These are phyloP conservation scores for Ensete ventricosum DNA, from an alignment of 176 grass and related monocot genomes.

Conservation along the genomic window DNA sequence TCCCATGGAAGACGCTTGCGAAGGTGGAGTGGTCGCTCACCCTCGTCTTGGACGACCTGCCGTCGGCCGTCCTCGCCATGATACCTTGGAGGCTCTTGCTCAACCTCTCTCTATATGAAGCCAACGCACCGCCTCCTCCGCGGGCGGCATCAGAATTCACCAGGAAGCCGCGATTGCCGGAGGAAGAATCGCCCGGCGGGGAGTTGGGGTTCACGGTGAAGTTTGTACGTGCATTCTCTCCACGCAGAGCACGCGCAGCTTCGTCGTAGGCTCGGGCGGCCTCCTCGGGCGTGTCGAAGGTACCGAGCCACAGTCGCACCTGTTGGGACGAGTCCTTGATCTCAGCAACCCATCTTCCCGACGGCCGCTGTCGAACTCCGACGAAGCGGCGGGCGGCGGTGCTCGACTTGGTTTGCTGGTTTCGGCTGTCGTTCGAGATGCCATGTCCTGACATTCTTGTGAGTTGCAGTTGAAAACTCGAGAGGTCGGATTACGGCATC, in stretches of 20 bases:
- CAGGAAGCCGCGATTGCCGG: neutral
- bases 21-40: constrained; percentile 44
- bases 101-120: constrained; percentile 27
- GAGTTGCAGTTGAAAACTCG: too few species aligned
- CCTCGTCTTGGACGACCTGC: constrained; percentile 11
- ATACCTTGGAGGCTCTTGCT: constrained; percentile 41
- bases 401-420: neutral
- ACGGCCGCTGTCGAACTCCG: constrained; percentile 5
- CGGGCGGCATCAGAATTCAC: neutral
- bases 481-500: too few species aligned
- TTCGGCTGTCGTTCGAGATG: neutral
- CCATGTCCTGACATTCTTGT: neutral
- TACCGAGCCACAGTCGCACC: constrained; percentile 16
- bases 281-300: constrained; percentile 15
- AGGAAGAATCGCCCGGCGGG: neutral
- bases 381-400: neutral
- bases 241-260: constrained; percentile 7
- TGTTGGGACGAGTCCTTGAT: constrained; percentile 10
- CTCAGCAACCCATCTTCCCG: constrained; percentile 7
- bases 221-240: constrained; percentile 33
- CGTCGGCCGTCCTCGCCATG: constrained; percentile 31
- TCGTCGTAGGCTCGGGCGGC: constrained; percentile 17
- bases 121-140: neutral
- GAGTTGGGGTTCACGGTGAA: constrained; percentile 18
- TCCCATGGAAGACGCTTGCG: constrained; percentile 30